Percentiles rank a stretch among this genome's conserved stretches.
phyloP scores from a whole-genome alignment of 441 rosid species.

The Metrosideros polymorpha region DNA sequence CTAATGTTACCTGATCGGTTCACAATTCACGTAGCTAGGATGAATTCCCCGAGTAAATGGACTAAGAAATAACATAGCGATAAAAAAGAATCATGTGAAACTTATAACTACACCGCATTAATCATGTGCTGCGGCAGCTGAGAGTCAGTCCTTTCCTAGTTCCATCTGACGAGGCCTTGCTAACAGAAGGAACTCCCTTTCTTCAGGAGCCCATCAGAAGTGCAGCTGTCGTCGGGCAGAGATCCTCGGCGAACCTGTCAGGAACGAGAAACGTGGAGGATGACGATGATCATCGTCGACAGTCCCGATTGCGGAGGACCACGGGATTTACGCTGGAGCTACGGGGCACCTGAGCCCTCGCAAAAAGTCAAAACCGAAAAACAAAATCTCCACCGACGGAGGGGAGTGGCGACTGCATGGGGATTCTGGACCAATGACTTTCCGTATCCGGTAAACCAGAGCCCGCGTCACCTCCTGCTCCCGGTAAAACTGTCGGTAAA shows the following conservation, averaged over 20 bases:
- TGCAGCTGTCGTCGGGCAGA: no score
- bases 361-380: not conserved
- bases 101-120: not conserved
- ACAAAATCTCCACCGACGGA: conserved; percentile 29
- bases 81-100: not conserved
- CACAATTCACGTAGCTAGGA: not conserved
- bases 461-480: conserved; percentile 4
- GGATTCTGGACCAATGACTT: not conserved
- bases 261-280: no score
- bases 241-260: no score
- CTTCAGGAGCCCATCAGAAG: conserved; percentile 63
- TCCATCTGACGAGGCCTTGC: not conserved
- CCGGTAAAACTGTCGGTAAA: conserved; percentile 35
- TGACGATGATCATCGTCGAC: not conserved
- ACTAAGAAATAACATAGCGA: not conserved
- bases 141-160: not conserved
- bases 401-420: not conserved
- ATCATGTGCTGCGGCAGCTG: not conserved
- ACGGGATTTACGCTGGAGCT: not conserved
- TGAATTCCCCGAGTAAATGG: not conserved
- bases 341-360: not conserved
- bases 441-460: conserved; percentile 9
- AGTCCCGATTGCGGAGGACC: not conserved
- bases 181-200: not conserved
- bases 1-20: fast-evolving